These are phyloP conservation scores for Solanum virginianum DNA, from an alignment of 257 asterid species.

Conservation along the genomic window DNA sequence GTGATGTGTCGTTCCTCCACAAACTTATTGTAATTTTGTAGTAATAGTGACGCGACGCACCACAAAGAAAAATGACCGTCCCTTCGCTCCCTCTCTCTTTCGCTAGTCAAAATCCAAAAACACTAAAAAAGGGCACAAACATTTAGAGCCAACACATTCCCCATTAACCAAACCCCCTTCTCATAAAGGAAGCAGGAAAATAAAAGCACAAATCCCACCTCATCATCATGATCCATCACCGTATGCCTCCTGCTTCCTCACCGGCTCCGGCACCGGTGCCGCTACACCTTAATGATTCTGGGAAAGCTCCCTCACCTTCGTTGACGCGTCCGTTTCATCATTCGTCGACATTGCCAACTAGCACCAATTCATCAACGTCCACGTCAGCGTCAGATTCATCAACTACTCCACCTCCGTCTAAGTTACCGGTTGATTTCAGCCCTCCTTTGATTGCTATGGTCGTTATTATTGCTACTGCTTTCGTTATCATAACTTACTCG, in stretches of 20 bases:
- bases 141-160: background rate
- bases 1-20: slow-evolving; percentile 26
- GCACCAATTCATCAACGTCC: background rate
- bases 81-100: background rate
- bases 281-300: background rate
- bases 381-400: slow-evolving; percentile 7
- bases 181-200: background rate
- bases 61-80: background rate
- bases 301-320: background rate
- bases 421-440: slow-evolving; percentile 61
- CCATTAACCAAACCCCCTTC: background rate
- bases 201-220: slow-evolving; percentile 14
- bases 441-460: slow-evolving; percentile 97
- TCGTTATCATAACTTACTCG: slow-evolving; percentile 80
- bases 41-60: background rate
- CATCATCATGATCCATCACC: slow-evolving; percentile 31
- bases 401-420: slow-evolving; percentile 39
- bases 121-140: background rate
- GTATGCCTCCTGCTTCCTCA: slow-evolving; percentile 18
- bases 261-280: slow-evolving; percentile 13
- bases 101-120: slow-evolving; percentile 15
- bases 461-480: slow-evolving; percentile 66
- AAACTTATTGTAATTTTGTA: background rate
- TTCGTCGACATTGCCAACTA: background rate
- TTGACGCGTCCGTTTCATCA: background rate